A percentile compares a stretch with the other conserved stretches of the same genome.
phyloP scores from a whole-genome alignment of 31 red algal species.

The Odonthalia washingtoniensis region DNA sequence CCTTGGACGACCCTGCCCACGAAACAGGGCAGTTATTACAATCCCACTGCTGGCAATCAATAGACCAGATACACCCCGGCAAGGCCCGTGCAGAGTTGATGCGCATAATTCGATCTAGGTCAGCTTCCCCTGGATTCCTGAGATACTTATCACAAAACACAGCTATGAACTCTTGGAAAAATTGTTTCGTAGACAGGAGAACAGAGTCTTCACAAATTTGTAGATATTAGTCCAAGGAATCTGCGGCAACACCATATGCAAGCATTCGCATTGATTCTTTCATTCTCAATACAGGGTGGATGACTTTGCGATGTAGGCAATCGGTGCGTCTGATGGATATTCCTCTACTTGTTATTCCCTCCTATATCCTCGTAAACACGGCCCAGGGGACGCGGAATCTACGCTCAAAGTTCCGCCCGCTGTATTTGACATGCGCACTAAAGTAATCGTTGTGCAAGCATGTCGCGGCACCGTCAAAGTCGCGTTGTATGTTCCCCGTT shows the following conservation, averaged over 20 bases:
- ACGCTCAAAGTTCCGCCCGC: too few species aligned
- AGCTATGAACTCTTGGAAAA: neutral
- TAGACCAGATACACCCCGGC: neutral
- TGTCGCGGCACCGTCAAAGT: neutral
- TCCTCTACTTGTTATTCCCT: neutral
- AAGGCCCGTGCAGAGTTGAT: neutral
- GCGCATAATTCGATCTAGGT: neutral
- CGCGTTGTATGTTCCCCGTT: neutral
- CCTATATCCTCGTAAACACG: neutral
- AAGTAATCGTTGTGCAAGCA: too few species aligned
- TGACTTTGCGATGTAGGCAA: neutral
- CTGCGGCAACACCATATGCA: too few species aligned
- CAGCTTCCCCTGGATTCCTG: neutral
- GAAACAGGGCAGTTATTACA: neutral
- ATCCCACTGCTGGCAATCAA: too few species aligned
- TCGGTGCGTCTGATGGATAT: neutral
- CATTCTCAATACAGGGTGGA: neutral
- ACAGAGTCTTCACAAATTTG: neutral
- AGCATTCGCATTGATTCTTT: neutral
- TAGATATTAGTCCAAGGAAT: neutral
- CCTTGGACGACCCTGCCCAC: neutral
- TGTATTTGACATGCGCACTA: too few species aligned
- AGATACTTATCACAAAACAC: neutral
- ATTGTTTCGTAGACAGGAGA: neutral
- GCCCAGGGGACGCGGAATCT: neutral